Evolutionary conservation across 768 basidiomycete species (phyloP), one percentile per base, ranked within the genome.

Genomic region (Mycena amicta): DNA sequence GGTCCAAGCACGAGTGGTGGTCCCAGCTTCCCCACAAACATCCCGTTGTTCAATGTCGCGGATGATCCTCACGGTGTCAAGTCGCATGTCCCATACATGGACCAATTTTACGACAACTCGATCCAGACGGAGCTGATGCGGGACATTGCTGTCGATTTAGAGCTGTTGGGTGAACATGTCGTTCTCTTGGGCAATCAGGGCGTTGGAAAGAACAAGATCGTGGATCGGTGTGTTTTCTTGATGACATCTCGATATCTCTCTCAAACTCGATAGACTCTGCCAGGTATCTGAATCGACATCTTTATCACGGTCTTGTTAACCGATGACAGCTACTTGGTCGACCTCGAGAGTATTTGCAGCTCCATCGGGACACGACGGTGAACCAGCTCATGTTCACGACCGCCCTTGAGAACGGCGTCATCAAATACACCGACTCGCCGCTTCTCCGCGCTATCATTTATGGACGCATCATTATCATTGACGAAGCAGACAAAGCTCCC

Each of bases 401-500:
- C 2, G 75, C 85, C 12, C 72, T 88, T 3, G 82, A 84, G 66
- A 72, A 75, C 31, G 86, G 87, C 31, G 67, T 83, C 8, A 77
- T 89, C 69, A 79, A 78, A 59, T 83, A 86, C 62, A 83, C 77
- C 1, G 85, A 88, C 65, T 89, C 87, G 3, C 86, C 86, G 27
- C 80, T 89, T 26, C 78, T 89, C 8, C 81, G 85, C 23, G 87
- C 86, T 2, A 84, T 87, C 55, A 78, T 72, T 18, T 75, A 75
- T 60, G 86, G 87, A 0, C 83, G 87, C 8, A 75, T 85, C n/a
- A 85, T 89, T 59, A 81, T 89, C 65, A 81, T 88, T 49, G 86
- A 89, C 66, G 86, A 89, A 64, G 87, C 86, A 3, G 87, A 89
- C 71, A 89, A 89, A 70, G 87, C 86, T 6, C 85, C 86, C 6